Conservation (phyloP, 192 early-diverging fungal genomes). For the Funneliformis geosporum region DNA sequence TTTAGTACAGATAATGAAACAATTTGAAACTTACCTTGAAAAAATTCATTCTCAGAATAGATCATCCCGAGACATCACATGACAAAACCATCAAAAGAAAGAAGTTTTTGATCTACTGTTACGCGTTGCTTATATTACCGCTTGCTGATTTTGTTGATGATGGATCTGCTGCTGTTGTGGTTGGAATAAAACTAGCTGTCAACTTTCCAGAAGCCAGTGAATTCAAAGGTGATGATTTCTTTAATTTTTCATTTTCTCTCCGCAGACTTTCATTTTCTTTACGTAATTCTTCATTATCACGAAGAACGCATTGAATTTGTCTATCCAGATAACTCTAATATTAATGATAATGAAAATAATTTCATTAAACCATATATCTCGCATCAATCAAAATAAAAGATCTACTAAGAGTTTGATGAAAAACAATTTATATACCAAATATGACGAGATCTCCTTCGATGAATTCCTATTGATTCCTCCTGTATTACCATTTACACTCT, state of each 20-base stretch:
- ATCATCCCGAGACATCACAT: too few relatives aligned
- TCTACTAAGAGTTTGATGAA: not conserved
- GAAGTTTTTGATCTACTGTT: not conserved
- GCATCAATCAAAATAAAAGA: constrained; percentile 14
- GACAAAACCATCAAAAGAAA: too few relatives aligned
- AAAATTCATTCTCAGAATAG: too few relatives aligned
- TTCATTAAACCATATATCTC: not conserved
- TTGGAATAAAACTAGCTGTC: not conserved
- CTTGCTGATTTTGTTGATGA: not conserved
- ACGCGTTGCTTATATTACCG: not conserved
- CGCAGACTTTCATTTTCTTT: constrained; percentile 37
- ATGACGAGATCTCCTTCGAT: not conserved
- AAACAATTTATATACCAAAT: constrained; percentile 14
- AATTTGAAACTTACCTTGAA: too few relatives aligned
- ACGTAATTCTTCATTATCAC: constrained; percentile 35
- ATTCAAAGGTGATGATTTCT: not conserved
- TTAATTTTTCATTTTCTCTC: constrained; percentile 38
- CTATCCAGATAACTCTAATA: constrained; percentile 32
- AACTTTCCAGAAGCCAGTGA: not conserved
- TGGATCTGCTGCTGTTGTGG: too few relatives aligned
- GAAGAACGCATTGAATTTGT: constrained; percentile 34
- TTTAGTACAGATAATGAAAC: too few relatives aligned
- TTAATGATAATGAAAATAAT: not conserved
- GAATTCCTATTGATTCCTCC: not conserved
- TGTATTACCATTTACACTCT: not conserved